Base-by-base conservation (phyloP, 345 rosid species). In the Aquilaria yunnanensis region DNA sequence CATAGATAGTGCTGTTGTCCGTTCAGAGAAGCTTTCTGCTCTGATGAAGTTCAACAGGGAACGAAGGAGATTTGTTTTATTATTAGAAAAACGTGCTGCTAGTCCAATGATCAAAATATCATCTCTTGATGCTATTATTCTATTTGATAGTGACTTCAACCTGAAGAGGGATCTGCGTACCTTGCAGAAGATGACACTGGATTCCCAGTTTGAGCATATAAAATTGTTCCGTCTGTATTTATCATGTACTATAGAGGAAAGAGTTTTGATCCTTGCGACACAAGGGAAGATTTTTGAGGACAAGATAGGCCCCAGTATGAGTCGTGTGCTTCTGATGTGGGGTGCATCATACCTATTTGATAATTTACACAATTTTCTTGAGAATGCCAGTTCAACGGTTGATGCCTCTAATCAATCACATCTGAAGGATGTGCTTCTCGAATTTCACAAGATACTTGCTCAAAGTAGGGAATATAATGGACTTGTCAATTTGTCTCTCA, bases 1-100 rank as follows among this genome's bases (percentile, higher is more conserved):
- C 47, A 56, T 64, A 13, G 60, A 64, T 55, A 55, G 47, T 32
- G 54, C 54, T 54, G 34, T 29, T 14, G 46, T 54, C 33, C 9
- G 1, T 46, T 43, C 68, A 45, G 33, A 45, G 47, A 55, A 47
- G 32, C 50, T 46, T 5, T 46, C 60, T 56, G 34, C 49, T 64
- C 47, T 64, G 16, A 47, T 47, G 46, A 47, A 14, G 47, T 64
- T 64, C 56, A 64, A 64, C 41, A 64, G 47, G 47, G 59, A 64
- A 9, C 47, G 60, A 31, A 60, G 60, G 46, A 47, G 46, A 64
- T 48, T 16, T 10, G 33, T 64, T 43, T 16, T 64, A 14, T 56
- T 64, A 60, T 37, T 64, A n/a, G 68, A 64, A 47, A 60, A 64
- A 10, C 68, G 68, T 29, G 68, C 68, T 64, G 54, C 60, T 56